A percentile compares a stretch with the other conserved stretches of the same genome.
Evolutionary conservation across 257 asterid species (phyloP).

Genomic region (Solanum piurae): DNA sequence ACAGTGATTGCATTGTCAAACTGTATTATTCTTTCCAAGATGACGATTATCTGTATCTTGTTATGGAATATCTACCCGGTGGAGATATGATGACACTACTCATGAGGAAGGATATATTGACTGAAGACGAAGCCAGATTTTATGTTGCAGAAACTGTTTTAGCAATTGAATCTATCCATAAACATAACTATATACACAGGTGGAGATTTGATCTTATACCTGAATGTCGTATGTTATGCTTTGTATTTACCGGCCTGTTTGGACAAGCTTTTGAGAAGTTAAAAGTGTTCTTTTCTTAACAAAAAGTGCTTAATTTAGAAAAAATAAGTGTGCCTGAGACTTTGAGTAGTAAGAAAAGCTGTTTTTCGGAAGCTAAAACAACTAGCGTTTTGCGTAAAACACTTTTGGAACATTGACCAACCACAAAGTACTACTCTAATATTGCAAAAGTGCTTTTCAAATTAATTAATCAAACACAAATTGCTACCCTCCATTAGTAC

Average conservation of each 20-base stretch:
- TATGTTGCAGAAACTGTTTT: conserved; percentile 43
- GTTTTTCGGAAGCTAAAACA: not conserved
- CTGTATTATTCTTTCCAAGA: conserved; percentile 44
- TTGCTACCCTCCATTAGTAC: not conserved
- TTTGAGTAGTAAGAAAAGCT: not conserved
- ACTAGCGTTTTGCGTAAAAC: not conserved
- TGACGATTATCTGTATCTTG: conserved; percentile 30
- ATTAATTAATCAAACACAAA: not conserved
- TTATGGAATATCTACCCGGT: conserved; percentile 50
- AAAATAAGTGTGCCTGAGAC: not conserved
- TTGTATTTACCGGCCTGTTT: not conserved
- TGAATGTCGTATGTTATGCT: not conserved
- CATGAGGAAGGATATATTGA: conserved; percentile 41
- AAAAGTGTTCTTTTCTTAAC: not conserved
- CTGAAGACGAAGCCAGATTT: conserved; percentile 41
- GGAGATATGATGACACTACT: conserved; percentile 52
- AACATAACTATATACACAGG: conserved; percentile 45
- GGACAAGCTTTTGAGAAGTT: not conserved
- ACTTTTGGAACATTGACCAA: not conserved
- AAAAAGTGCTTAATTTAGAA: not conserved
- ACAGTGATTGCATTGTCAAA: conserved; percentile 36
- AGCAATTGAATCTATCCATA: conserved; percentile 45
- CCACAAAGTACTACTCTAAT: not conserved
- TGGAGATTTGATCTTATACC: not conserved
- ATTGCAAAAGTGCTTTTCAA: not conserved